Evolutionary conservation across 129 eudicot species (phyloP), one percentile per base, ranked within the genome.

Genomic region (Pseudognaphalium luteoalbum): DNA sequence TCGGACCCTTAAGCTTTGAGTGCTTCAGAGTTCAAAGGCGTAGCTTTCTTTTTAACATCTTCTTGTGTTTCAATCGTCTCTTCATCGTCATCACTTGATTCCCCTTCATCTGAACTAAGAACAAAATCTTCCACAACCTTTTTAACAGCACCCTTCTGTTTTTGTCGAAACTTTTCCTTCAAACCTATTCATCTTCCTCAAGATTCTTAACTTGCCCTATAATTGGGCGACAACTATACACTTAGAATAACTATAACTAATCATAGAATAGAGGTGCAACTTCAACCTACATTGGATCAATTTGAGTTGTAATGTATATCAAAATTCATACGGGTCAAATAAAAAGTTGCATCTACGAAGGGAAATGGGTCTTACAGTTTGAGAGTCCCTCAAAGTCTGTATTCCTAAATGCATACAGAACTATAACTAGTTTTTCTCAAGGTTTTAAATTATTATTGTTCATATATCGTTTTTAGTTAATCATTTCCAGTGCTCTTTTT

Each of bases 71-170:
- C 82, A 0, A 80, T 67, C 9, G 64, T 35, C 61, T 58, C 44
- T 1, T 72, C 78, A 51, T 74, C 83, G 15, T 73, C 75, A 20
- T 65, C 60, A 30, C 68, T 78, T 2, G 75, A 66, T 33, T 80
- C 87, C 7, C 89, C 98, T 66, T 93, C 98, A 76, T 93, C 99
- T 9, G 96, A 91, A 74, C 98, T 94, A 5, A 94, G 89, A 44
- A 94, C 82, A 56, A 94, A 91, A 76, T 94, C 97, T 83, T 89
- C 89, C 56, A 94, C 91, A 7, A 25, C 78, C 52, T 77, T 87
- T 66, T 84, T 86, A 10, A 61, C 60, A 3, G 3, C 51, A 33
- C 71, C 75, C 59, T 70, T 81, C 32, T 35, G 64, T 62, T 75
- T 87, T 72, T 72, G 72, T 20, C 57, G 64, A 70, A 67, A 83